phyloP scores from a whole-genome alignment of 768 basidiomycete species.

The Lactarius vividus region DNA sequence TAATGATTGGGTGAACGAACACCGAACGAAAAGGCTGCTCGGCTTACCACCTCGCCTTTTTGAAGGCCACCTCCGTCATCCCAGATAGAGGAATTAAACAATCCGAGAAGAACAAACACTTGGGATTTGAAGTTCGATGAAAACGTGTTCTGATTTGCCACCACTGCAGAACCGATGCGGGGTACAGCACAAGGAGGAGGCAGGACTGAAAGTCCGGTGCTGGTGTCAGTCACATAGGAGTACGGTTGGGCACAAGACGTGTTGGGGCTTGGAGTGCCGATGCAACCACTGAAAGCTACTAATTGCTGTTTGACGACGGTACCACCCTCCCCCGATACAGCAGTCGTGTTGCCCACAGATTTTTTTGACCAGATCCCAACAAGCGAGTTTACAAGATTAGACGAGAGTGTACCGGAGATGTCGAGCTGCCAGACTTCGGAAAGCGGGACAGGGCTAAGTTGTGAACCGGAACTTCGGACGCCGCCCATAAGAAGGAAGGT shows the following conservation, averaged over 20 bases:
- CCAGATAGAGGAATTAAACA: constrained; percentile 63
- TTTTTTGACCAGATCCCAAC: constrained; percentile 60
- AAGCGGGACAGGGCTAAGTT: constrained; percentile 41
- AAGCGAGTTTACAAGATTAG: constrained; percentile 55
- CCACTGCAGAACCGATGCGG: constrained; percentile 55
- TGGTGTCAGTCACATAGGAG: constrained; percentile 62
- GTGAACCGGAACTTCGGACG: constrained; percentile 40
- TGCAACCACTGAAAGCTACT: constrained; percentile 63
- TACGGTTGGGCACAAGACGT: constrained; percentile 57
- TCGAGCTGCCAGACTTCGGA: constrained; percentile 71
- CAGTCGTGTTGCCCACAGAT: constrained; percentile 40
- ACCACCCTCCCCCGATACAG: constrained; percentile 52
- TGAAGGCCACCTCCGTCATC: constrained; percentile 57
- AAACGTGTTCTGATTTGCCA: constrained; percentile 56
- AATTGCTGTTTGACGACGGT: constrained; percentile 53
- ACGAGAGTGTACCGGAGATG: constrained; percentile 67
- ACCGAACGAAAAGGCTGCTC: background rate
- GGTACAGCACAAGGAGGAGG: constrained; percentile 59
- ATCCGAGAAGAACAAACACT: constrained; percentile 67
- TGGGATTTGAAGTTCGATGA: constrained; percentile 61
- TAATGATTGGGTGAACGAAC: constrained; percentile 3
- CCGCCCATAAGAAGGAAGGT: constrained; percentile 78
- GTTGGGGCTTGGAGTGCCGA: constrained; percentile 38
- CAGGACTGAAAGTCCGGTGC: constrained; percentile 42
- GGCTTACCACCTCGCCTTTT: constrained; percentile 71